Evolutionary conservation across 371 early-diverging fungal genomes (phyloP), one percentile per base, ranked within the genome.

Genomic region (Rhizoclosmatium hyalinum): DNA sequence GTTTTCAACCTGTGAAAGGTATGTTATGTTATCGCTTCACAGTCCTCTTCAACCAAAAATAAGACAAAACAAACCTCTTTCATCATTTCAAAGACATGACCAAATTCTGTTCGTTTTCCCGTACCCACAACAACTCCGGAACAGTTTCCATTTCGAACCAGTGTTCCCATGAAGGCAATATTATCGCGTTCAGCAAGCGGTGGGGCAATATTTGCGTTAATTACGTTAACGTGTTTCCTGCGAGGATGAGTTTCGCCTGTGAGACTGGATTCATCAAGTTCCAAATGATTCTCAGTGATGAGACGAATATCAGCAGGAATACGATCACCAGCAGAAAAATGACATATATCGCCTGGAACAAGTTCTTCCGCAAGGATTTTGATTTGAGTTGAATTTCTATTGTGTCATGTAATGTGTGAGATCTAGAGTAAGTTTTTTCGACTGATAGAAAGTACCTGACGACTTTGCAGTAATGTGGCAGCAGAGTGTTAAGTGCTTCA

Each of bases 211-310:
- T 6, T 43, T 12, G 57, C 45, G 8, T 75, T 57, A 53, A 94
- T 87, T 1, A 86, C 87, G 24, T 91, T 88, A 2, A 76, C 74
- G 43, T 85, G 82, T 78, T 96, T 96, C 17, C 86, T 81, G 72
- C 90, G 78, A 8, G 96, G 93, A 78, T 92, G 90, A 55, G 88
- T 93, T 80, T 96, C 96, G n/a, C 95, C 96, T 10, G 95, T 95
- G 79, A 96, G 83, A 75, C 90, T 93, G 8, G 94, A 93, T 81
- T 95, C 94, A 79, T 95, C 95, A 67, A 95, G 89, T 72, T 94
- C 92, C 50, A 94, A 82, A 73, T 93, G 92, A 21, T 91, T 87
- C 19, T 91, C 87, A 8, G 84, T 74, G 17, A 90, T 80, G 45
- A 94, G 75, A 57, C 95, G 88, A 66, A 93, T 84, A 80, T 96